A percentile compares a stretch with the other conserved stretches of the same genome.
Evolutionary conservation across 148 eudicot species (phyloP).

Genomic region (Rhododendron mucronatum): DNA sequence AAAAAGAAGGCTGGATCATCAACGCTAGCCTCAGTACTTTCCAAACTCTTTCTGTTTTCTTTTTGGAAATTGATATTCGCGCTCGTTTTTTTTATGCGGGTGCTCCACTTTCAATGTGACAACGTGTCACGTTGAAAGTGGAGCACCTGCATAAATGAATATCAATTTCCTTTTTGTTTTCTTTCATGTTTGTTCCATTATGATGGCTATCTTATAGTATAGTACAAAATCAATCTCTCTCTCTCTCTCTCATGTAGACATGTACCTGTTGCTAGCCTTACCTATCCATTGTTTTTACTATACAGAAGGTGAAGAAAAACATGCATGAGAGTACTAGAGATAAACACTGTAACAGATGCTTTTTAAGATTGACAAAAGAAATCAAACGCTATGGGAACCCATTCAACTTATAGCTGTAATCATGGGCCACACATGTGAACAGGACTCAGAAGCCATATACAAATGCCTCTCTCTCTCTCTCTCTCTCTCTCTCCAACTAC

Average conservation of each 20-base stretch:
- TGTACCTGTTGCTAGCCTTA: neutral
- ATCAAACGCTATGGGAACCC: constrained; percentile 22
- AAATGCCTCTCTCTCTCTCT: neutral
- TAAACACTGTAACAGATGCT: neutral
- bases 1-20: neutral
- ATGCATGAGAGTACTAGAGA: constrained; percentile 2
- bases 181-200: neutral
- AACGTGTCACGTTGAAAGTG: no score
- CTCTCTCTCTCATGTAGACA: no score
- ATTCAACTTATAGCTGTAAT: constrained; percentile 30
- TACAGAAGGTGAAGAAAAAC: constrained; percentile 13
- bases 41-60: neutral
- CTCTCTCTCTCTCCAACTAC: no score
- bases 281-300: neutral
- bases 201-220: neutral
- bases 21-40: neutral
- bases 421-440: constrained; percentile 42
- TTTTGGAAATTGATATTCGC: no score
- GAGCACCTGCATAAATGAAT: no score
- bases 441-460: constrained; percentile 8
- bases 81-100: no score
- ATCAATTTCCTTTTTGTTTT: neutral
- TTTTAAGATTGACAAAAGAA: neutral
- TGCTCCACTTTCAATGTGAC: no score
- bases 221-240: no score